A percentile compares a stretch with the other conserved stretches of the same genome.
Evolutionary conservation across 257 asterid genomes (phyloP).

Genomic region (Misopates orontium): DNA sequence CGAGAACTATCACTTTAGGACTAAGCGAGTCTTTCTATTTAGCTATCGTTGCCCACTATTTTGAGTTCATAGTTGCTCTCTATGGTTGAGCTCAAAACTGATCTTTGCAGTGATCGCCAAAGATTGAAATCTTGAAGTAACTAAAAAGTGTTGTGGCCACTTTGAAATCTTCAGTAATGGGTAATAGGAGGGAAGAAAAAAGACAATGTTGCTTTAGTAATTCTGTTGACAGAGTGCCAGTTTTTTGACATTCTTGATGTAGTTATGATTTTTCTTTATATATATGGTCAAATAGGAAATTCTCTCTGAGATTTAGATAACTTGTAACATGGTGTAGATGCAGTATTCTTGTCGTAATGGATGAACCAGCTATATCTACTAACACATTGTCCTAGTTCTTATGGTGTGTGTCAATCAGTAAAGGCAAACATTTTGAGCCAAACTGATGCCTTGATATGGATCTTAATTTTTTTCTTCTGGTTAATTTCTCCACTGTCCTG

Average conservation of each 20-base stretch:
- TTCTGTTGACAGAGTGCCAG: conserved; percentile 10
- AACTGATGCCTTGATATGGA: not conserved
- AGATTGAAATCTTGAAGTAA: not conserved
- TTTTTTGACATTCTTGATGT: no score
- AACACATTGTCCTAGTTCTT: not conserved
- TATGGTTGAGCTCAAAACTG: conserved; percentile 1
- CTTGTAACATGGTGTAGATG: conserved; percentile 1
- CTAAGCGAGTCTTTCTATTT: not conserved
- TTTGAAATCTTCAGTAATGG: no score
- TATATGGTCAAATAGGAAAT: not conserved
- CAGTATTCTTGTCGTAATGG: not conserved
- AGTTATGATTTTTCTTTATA: not conserved
- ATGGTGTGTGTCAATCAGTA: no score
- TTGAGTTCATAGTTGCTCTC: conserved; percentile 5
- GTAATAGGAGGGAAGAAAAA: not conserved
- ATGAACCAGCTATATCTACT: not conserved
- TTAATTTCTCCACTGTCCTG: not conserved
- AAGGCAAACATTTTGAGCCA: no score
- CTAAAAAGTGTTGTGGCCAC: not conserved
- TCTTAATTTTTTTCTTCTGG: not conserved
- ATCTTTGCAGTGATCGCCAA: not conserved
- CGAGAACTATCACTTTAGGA: not conserved
- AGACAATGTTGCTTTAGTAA: not conserved
- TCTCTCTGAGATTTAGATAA: not conserved
- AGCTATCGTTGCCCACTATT: not conserved